These are phyloP conservation scores for Tuber borchii DNA, from an alignment of 495 filamentous ascomycete species.

Conservation along the genomic window DNA sequence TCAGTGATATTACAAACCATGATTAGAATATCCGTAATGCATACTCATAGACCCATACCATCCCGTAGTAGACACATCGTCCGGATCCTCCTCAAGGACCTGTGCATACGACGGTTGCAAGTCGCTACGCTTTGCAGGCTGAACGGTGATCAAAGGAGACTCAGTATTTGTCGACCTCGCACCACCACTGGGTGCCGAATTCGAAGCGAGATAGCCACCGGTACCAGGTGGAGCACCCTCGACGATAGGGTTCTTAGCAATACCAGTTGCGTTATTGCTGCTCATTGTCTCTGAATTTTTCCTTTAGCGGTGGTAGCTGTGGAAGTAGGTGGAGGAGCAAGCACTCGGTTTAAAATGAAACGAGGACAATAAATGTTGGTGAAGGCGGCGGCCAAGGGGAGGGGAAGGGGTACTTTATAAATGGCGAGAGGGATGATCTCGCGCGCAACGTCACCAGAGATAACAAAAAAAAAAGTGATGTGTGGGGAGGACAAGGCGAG, in stretches of 20 bases:
- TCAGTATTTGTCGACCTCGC: constrained; percentile 26
- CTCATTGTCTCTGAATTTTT: constrained; percentile 13
- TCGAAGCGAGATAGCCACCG: constrained; percentile 24
- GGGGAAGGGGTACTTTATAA: not conserved
- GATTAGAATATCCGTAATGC: constrained; percentile 37
- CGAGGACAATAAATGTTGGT: not conserved
- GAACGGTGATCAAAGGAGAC: constrained; percentile 60
- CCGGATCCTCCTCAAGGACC: constrained; percentile 57
- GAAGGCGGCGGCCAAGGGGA: not conserved
- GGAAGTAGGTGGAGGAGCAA: not conserved
- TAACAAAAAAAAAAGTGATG: not conserved
- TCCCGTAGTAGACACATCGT: constrained; percentile 66
- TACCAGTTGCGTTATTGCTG: constrained; percentile 13
- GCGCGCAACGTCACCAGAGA: not conserved
- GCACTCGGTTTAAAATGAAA: not conserved
- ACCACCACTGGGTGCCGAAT: constrained; percentile 9
- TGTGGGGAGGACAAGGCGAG: not conserved
- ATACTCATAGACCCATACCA: constrained; percentile 89
- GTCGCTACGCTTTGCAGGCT: constrained; percentile 74
- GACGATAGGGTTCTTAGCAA: constrained; percentile 8
- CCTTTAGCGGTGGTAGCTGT: not conserved
- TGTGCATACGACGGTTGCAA: constrained; percentile 85
- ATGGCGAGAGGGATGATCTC: not conserved
- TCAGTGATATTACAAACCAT: not conserved
- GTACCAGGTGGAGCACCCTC: not conserved